phyloP scores from a whole-genome alignment of 1,284 basidiomycete species.

The Veloboletus limbatus region DNA sequence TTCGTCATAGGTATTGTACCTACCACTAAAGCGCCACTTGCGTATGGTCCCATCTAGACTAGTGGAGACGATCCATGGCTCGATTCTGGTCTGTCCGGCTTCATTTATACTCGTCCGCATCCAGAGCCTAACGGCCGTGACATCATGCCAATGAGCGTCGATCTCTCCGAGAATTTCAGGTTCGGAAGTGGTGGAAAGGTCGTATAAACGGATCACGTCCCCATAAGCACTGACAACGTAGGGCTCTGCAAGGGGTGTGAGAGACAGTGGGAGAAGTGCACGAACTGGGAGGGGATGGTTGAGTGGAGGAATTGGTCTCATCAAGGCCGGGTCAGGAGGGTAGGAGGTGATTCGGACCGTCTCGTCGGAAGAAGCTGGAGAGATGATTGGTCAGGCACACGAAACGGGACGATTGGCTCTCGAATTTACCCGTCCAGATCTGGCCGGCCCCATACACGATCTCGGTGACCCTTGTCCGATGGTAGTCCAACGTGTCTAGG shows the following conservation, averaged over 20 bases:
- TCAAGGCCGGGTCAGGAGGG: constrained; percentile 22
- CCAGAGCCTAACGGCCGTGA: constrained; percentile 75
- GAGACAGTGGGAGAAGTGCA: constrained; percentile 64
- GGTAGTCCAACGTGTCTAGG: constrained; percentile 59
- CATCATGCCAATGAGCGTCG: constrained; percentile 87
- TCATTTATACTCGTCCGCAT: constrained; percentile 45
- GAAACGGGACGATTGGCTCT: neutral
- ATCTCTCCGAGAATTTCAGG: constrained; percentile 66
- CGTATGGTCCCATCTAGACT: constrained; percentile 85
- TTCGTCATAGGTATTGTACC: constrained; percentile 21
- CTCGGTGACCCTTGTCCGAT: constrained; percentile 81
- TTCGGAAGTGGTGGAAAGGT: constrained; percentile 59
- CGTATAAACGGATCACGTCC: constrained; percentile 75
- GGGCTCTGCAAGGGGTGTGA: constrained; percentile 59
- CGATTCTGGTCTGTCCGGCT: constrained; percentile 46
- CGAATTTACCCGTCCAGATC: constrained; percentile 77
- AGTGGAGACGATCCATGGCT: constrained; percentile 78
- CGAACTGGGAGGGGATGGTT: constrained; percentile 68
- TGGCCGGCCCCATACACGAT: constrained; percentile 62
- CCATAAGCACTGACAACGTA: constrained; percentile 80
- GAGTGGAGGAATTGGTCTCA: constrained; percentile 48
- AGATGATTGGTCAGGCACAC: constrained; percentile 1
- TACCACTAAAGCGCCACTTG: constrained; percentile 76
- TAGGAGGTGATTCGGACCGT: constrained; percentile 62
- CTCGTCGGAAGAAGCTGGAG: constrained; percentile 81